phyloP scores from a whole-genome alignment of 495 filamentous ascomycete genomes.

The Neurospora sublineolata region DNA sequence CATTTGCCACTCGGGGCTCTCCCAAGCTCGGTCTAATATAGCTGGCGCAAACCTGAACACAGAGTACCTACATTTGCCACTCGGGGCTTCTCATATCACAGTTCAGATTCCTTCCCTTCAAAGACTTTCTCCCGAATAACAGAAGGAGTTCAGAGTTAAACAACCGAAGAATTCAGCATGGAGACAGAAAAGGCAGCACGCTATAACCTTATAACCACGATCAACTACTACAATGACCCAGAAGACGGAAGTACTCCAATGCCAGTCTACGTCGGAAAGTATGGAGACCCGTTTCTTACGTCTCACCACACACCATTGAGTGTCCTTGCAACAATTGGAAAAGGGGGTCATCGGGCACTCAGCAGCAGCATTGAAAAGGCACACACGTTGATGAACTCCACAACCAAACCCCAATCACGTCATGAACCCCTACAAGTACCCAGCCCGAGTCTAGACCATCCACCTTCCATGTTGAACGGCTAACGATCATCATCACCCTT shows the following conservation, averaged over 20 bases:
- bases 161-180: neutral
- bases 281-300: neutral
- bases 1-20: neutral
- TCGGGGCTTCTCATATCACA: neutral
- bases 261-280: slow-evolving; percentile 38
- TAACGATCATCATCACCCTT: neutral
- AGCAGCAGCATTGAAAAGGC: neutral
- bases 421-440: neutral
- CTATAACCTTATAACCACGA: slow-evolving; percentile 36
- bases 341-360: neutral
- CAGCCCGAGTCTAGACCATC: neutral
- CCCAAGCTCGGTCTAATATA: neutral
- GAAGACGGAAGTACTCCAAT: slow-evolving; percentile 44
- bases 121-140: no score
- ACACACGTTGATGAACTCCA: neutral
- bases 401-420: neutral
- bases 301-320: neutral
- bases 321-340: neutral
- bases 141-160: neutral
- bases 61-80: neutral
- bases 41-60: neutral
- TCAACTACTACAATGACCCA: slow-evolving; percentile 49
- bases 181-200: neutral
- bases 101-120: neutral
- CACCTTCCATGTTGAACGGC: neutral